phyloP scores from a whole-genome alignment of 2,329 filamentous ascomycete species.

The Zasmidium angulare region DNA sequence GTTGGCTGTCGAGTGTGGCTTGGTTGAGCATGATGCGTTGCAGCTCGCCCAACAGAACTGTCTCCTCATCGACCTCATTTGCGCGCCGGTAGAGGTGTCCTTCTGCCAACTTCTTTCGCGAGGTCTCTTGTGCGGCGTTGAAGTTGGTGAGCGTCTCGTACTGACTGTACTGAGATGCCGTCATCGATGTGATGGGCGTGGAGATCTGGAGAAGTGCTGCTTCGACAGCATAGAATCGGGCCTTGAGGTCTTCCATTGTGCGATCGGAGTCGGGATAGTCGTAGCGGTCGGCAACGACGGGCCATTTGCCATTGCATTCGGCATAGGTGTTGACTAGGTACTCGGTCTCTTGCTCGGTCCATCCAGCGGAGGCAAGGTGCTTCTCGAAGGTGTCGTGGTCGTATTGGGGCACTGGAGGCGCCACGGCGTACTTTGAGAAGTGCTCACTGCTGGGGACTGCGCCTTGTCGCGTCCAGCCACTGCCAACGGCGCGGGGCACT shows the following conservation, averaged over 20 bases:
- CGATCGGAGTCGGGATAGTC: slow-evolving; percentile 43
- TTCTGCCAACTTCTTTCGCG: slow-evolving; percentile 81
- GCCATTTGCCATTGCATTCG: slow-evolving; percentile 86
- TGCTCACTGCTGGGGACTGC: slow-evolving; percentile 2
- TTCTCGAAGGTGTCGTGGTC: slow-evolving; percentile 82
- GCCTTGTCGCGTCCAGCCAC: slow-evolving; percentile 11
- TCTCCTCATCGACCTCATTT: slow-evolving; percentile 90
- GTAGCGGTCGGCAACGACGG: slow-evolving; percentile 89
- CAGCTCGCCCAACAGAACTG: slow-evolving; percentile 82
- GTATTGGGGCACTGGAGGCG: slow-evolving; percentile 75
- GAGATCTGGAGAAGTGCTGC: slow-evolving; percentile 78
- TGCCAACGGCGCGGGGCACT: slow-evolving; percentile 4
- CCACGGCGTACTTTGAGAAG: slow-evolving; percentile 87
- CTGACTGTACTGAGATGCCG: slow-evolving; percentile 73
- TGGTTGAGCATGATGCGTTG: slow-evolving; percentile 87
- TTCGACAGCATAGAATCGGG: slow-evolving; percentile 83
- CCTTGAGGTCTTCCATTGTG: slow-evolving; percentile 86
- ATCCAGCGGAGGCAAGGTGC: slow-evolving; percentile 68
- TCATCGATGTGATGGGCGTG: slow-evolving; percentile 84
- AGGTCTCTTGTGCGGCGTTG: slow-evolving; percentile 74
- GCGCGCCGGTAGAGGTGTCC: slow-evolving; percentile 74
- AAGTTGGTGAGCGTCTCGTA: slow-evolving; percentile 87
- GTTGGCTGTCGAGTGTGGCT: slow-evolving; percentile 82
- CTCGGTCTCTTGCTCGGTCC: slow-evolving; percentile 91
- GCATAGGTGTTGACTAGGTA: slow-evolving; percentile 75